Conservation (phyloP, 1,139 yeast species). For the Yamadazyma atlantica region DNA sequence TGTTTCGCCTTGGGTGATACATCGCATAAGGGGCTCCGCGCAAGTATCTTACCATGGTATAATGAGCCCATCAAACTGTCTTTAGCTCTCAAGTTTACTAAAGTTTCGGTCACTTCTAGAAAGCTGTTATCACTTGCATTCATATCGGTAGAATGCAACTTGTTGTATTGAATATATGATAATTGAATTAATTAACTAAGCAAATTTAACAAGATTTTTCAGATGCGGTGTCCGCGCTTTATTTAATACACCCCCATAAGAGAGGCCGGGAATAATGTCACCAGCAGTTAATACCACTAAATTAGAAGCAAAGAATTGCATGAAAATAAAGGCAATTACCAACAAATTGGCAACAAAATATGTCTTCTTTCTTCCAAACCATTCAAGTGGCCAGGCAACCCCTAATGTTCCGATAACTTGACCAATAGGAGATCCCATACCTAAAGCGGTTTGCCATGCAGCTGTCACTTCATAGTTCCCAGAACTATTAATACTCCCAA, state of each 20-base stretch:
- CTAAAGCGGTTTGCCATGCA: conserved; percentile 16
- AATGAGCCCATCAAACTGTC: no score
- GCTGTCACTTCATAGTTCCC: conserved; percentile 7
- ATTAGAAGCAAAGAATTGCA: conserved; percentile 44
- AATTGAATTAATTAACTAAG: not conserved
- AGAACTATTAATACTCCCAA: not conserved
- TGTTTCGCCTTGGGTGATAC: no score
- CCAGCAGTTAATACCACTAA: conserved; percentile 38
- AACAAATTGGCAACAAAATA: conserved; percentile 8
- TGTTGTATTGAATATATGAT: no score
- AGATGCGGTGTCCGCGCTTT: no score
- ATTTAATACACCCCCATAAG: conserved; percentile 45
- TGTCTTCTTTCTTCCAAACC: conserved; percentile 4
- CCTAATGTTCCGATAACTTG: conserved; percentile 11
- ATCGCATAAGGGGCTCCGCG: no score
- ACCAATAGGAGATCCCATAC: conserved; percentile 13
- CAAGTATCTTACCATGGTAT: no score
- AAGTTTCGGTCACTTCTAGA: no score
- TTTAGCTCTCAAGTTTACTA: no score
- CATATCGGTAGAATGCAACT: no score
- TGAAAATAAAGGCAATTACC: conserved; percentile 40
- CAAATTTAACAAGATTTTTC: no score
- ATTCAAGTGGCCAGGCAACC: conserved; percentile 4
- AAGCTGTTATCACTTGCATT: no score
- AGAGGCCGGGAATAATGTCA: conserved; percentile 45